These are phyloP conservation scores for Citrullus colocynthis DNA, from an alignment of 306 rosid species.

Conservation along the genomic window DNA sequence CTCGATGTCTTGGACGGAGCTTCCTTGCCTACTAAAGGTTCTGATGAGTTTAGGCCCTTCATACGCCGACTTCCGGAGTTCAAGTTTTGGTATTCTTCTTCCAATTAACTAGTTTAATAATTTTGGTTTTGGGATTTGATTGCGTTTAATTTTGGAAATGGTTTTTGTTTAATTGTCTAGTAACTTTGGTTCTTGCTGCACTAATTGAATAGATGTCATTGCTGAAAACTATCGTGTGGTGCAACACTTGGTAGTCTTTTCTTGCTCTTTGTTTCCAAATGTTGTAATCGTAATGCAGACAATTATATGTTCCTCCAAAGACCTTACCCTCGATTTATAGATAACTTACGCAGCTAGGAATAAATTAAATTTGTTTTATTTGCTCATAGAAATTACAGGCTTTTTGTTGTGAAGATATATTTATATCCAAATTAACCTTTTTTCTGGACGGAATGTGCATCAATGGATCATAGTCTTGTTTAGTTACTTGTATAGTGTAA, in stretches of 20 bases:
- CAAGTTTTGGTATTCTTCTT: conserved; percentile 48
- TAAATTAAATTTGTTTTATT: neutral
- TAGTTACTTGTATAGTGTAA: neutral
- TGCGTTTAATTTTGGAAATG: neutral
- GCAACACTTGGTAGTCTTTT: neutral
- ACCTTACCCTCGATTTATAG: neutral
- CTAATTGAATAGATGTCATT: too few species aligned
- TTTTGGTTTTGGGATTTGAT: neutral
- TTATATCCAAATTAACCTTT: neutral
- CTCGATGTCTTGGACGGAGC: conserved; percentile 49
- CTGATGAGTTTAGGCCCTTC: conserved; percentile 62
- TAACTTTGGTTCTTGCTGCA: neutral
- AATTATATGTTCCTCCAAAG: neutral
- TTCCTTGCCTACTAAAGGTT: conserved; percentile 46
- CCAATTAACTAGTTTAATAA: neutral
- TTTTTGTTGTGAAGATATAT: neutral
- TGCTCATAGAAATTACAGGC: neutral
- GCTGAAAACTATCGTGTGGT: neutral
- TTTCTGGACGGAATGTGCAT: neutral
- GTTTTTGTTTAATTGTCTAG: neutral
- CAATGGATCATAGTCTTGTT: neutral
- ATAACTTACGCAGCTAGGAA: neutral
- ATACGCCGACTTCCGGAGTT: conserved; percentile 72
- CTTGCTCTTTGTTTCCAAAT: neutral
- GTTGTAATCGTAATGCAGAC: neutral